A percentile compares a stretch with the other conserved stretches of the same genome.
Conservation (phyloP, 306 rosid genomes). For the Cicer chorassanicum region DNA sequence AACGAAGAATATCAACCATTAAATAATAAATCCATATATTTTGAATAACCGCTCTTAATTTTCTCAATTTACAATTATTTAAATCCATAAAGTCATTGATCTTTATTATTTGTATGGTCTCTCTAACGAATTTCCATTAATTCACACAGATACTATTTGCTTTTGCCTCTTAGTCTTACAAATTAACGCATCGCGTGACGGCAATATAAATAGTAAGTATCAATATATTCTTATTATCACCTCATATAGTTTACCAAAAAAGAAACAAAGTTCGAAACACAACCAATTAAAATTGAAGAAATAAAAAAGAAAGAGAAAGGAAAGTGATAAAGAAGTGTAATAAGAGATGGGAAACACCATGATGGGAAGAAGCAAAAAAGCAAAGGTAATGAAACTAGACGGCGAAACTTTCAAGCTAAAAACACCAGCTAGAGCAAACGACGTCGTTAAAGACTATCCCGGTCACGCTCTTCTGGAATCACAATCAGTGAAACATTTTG, state of each 20-base stretch:
- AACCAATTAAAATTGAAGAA: conserved; percentile 9
- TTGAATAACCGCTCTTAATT: too few relatives aligned
- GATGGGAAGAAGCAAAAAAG: conserved; percentile 60
- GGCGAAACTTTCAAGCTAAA: conserved; percentile 75
- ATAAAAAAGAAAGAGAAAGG: neutral
- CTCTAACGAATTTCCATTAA: conserved; percentile 42
- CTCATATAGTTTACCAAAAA: neutral
- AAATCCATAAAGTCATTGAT: neutral
- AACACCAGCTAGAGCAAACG: conserved; percentile 62
- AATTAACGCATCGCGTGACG: neutral
- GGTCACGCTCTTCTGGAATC: conserved; percentile 68
- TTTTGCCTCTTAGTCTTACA: conserved; percentile 27
- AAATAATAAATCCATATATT: neutral
- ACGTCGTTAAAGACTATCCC: conserved; percentile 66
- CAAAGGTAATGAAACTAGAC: conserved; percentile 78
- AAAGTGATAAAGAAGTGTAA: neutral
- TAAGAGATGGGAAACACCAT: conserved; percentile 71
- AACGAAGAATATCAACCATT: neutral
- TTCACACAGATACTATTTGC: conserved; percentile 39
- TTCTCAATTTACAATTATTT: too few relatives aligned
- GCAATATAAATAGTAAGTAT: conserved; percentile 25
- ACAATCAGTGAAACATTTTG: conserved; percentile 61
- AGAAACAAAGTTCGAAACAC: neutral
- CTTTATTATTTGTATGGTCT: conserved; percentile 25
- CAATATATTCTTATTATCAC: neutral